Evolutionary conservation across 345 rosid species (phyloP).

Genomic region (Rhodamnia argentea): DNA sequence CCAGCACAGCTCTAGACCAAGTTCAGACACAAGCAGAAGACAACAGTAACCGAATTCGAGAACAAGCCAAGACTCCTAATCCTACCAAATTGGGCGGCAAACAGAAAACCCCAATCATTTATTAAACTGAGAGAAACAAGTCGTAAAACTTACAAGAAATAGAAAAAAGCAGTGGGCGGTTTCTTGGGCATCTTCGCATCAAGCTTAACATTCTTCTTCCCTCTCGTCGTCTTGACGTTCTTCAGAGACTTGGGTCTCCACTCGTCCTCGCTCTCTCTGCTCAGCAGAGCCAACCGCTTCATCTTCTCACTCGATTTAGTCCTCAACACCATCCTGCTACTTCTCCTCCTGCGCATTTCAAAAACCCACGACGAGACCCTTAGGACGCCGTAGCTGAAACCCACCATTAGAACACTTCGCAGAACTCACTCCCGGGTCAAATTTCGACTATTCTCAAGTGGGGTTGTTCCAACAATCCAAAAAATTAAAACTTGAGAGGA

Average conservation of each 20-base stretch:
- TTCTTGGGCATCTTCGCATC: constrained; percentile 76
- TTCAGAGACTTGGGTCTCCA: constrained; percentile 7
- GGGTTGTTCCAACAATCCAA: neutral
- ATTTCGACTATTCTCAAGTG: neutral
- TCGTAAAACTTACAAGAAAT: constrained; percentile 43
- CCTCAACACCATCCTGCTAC: constrained; percentile 10
- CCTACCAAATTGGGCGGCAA: neutral
- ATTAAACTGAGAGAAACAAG: neutral
- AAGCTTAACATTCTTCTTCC: constrained; percentile 11
- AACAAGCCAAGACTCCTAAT: neutral
- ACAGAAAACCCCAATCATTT: neutral
- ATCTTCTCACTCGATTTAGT: constrained; percentile 13
- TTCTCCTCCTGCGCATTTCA: constrained; percentile 15
- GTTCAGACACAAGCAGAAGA: neutral
- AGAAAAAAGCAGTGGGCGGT: constrained; percentile 92
- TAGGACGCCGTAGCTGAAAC: neutral
- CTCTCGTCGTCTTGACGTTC: neutral
- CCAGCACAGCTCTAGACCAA: neutral
- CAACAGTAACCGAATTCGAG: neutral
- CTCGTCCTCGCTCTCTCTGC: constrained; percentile 6
- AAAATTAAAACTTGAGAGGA: neutral
- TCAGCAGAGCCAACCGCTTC: constrained; percentile 1
- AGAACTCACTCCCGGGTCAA: neutral
- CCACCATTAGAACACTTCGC: neutral
- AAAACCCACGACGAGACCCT: neutral